These are phyloP conservation scores for Gautieria morchelliformis DNA, from an alignment of 768 basidiomycete genomes.

Conservation along the genomic window DNA sequence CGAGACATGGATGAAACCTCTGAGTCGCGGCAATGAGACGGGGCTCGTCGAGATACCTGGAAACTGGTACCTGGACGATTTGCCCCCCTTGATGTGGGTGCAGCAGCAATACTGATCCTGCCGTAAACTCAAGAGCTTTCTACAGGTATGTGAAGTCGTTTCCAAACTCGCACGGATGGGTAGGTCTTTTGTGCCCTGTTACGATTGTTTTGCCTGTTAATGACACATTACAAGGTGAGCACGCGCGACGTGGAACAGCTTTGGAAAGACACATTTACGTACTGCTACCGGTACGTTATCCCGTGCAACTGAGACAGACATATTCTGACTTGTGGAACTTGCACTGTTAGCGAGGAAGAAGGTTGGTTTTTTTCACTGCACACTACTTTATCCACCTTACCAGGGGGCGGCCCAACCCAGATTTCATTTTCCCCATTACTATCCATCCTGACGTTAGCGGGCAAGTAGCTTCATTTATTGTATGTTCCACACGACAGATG, in stretches of 20 bases:
- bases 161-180: constrained; percentile 67
- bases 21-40: constrained; percentile 52
- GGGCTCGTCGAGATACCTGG: constrained; percentile 57
- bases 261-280: constrained; percentile 69
- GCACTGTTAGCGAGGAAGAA: constrained; percentile 40
- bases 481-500: background rate
- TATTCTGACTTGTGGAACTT: background rate
- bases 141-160: constrained; percentile 59
- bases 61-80: constrained; percentile 70
- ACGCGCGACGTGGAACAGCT: constrained; percentile 55
- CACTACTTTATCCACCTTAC: background rate
- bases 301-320: background rate
- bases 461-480: constrained; percentile 22
- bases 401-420: constrained; percentile 6
- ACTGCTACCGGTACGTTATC: constrained; percentile 43
- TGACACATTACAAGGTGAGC: constrained; percentile 39
- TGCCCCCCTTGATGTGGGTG: constrained; percentile 62
- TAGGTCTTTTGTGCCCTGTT: constrained; percentile 15
- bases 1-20: constrained; percentile 66
- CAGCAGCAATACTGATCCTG: background rate
- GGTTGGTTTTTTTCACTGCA: background rate
- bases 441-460: constrained; percentile 75
- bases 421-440: constrained; percentile 66
- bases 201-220: background rate
- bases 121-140: constrained; percentile 1